phyloP scores from a whole-genome alignment of 2,329 filamentous ascomycete genomes.

The Ascosphaera apis region DNA sequence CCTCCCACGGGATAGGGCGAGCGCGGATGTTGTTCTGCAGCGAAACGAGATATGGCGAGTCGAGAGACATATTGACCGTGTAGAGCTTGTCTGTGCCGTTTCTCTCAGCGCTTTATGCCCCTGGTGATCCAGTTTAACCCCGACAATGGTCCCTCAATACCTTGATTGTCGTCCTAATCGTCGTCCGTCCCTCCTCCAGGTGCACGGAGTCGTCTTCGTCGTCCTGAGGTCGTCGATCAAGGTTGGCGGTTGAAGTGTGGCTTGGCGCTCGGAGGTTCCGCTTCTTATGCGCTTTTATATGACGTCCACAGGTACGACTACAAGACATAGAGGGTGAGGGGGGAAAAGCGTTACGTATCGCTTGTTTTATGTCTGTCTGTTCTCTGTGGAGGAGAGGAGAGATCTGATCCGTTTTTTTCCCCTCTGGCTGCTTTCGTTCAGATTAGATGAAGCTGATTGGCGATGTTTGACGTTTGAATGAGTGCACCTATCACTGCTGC shows the following conservation, averaged over 20 bases:
- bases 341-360: not conserved
- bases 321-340: not conserved
- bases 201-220: not conserved
- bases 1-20: conserved; percentile 92
- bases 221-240: not conserved
- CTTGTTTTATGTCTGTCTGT: not conserved
- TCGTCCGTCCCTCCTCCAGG: too few relatives aligned
- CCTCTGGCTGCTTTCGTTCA: too few relatives aligned
- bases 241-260: not conserved
- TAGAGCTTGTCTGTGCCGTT: too few relatives aligned
- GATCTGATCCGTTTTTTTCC: too few relatives aligned
- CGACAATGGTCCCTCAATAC: too few relatives aligned
- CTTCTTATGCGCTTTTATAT: not conserved
- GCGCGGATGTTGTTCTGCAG: conserved; percentile 94
- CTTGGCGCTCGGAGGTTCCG: not conserved
- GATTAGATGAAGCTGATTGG: too few relatives aligned
- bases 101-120: too few relatives aligned
- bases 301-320: too few relatives aligned
- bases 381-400: not conserved
- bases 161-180: too few relatives aligned
- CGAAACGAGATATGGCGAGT: conserved; percentile 69
- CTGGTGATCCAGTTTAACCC: too few relatives aligned
- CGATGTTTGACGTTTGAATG: too few relatives aligned
- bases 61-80: conserved; percentile 64
- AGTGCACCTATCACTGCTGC: too few relatives aligned